Base-by-base conservation (phyloP, 345 rosid genomes). In the Gossypium mustelinum region DNA sequence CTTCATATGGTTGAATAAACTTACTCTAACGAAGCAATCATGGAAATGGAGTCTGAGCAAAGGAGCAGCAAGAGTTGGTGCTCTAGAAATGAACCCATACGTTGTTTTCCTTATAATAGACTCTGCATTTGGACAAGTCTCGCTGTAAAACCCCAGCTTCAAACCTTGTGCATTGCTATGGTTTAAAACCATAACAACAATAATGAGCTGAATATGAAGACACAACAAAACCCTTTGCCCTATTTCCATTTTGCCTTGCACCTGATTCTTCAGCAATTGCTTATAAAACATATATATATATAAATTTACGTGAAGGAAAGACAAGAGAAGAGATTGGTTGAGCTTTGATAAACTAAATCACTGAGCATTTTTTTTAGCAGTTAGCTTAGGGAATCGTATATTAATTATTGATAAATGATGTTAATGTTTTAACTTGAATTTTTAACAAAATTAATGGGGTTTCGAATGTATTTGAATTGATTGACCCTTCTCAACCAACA, bases 21-120 rank as follows among this genome's bases (percentile, higher is more conserved):
- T 11, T 83, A 94, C 97, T 83, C 87, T 61, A 17, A 92, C 89
- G 41, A 92, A 94, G 63, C 97, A 94, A 69, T 94, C 98, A 34
- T 94, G 97, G 56, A 94, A 92, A 68, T 85, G 87, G 89, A 92
- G 79, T 72, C 98, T 83, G 29, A 94, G 65, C 78, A 92, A 59
- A 60, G 95, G 90, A 20, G 81, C 91, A 14, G 86, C 86, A 13
- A 89, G 81, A 6, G 89, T 70, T 2, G 86, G 86, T n/a, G 82
- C 79, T 44, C 67, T 70, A 16, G 87, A 80, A 64, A 86, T 83
- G 79, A 67, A 70, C 2, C 72, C 77, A 27, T 29, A 6, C 20
- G 85, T 74, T 2, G 79, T 47, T 24, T 77, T 50, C 43, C 64
- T 62, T 20, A 79, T 80, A 34, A 83, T 80, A 24, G 58, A 73